Base-by-base conservation (phyloP, 495 filamentous ascomycete genomes). In the Apodospora peruviana region DNA sequence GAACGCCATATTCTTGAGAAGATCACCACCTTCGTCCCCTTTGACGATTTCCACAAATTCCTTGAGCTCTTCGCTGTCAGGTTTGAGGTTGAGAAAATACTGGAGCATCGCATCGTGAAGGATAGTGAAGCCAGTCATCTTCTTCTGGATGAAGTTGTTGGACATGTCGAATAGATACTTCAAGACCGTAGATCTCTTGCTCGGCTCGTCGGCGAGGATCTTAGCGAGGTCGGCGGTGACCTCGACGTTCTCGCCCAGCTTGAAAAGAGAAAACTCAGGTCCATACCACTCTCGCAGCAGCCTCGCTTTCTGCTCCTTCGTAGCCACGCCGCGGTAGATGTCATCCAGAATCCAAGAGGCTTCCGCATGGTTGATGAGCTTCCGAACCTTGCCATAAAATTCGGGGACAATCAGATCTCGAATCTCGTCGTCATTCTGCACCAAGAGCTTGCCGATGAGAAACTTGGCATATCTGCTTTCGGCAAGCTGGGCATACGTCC, bases 51-150 rank as follows among this genome's bases (percentile, higher is more conserved):
- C 91, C 41, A 96, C 72, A 59, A 93, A 96, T 54, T 95, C 90
- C 34, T 77, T 87, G 34, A 84, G 76, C 63, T 96, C 91, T 35
- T 82, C 79, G 56, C 80, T 86, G 17, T 84, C 88, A 11, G 81
- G 73, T 42, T 83, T 85, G 39, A 82, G 79, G 60, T 86, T 90
- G 40, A 88, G 75, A 69, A 90, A 93, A 64, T 96, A 97, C 61
- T 99, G 90, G 40, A 96, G 79, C 91, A 97, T 95, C 18, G 93
- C 94, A 54, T 94, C 91, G 65, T 99, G 94, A 4, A 97, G 77
- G 74, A 97, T 91, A 1, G 90, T 95, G 67, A 97, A 99, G 5
- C 86, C 90, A 12, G 90, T 91, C 56, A 88, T 81, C 70, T 94
- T 90, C 78, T 99, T 99, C 71, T 96, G 90, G 45, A 96, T 76